A percentile compares a stretch with the other conserved stretches of the same genome.
phyloP scores from a whole-genome alignment of 2,329 filamentous ascomycete species.

The Ceratocystis huliohia region DNA sequence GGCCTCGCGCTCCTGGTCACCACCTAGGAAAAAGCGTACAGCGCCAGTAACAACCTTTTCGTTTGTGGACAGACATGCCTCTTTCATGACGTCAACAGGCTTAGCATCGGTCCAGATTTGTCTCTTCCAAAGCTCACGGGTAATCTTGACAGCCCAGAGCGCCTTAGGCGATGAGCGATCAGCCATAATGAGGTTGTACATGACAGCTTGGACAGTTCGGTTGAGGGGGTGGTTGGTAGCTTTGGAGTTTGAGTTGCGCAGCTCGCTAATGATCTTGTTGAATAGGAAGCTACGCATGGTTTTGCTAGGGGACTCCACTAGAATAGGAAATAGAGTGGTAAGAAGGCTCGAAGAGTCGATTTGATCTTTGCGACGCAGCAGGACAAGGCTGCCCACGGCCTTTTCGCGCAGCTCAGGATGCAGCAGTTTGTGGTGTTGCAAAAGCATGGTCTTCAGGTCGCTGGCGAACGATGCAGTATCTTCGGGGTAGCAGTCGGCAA shows the following conservation, averaged over 20 bases:
- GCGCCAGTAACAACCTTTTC: conserved; percentile 84
- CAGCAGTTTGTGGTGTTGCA: conserved; percentile 67
- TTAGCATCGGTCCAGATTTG: conserved; percentile 93
- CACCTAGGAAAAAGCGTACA: conserved; percentile 87
- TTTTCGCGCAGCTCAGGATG: conserved; percentile 84
- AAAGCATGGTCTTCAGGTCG: conserved; percentile 69
- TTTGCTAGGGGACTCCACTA: conserved; percentile 87
- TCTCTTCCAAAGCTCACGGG: conserved; percentile 88
- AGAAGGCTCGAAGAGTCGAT: conserved; percentile 74
- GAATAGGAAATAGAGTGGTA: conserved; percentile 85
- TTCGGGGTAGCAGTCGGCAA: conserved; percentile 82
- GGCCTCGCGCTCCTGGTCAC: conserved; percentile 91
- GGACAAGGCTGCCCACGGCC: conserved; percentile 77
- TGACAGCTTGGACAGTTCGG: conserved; percentile 78
- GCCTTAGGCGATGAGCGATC: conserved; percentile 76
- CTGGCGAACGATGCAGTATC: conserved; percentile 64
- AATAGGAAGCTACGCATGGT: conserved; percentile 70
- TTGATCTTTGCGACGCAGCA: conserved; percentile 81
- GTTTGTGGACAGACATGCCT: conserved; percentile 76
- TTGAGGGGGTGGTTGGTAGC: conserved; percentile 85
- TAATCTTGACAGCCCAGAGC: conserved; percentile 92
- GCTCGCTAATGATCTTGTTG: conserved; percentile 80
- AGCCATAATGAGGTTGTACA: conserved; percentile 80
- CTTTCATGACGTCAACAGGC: conserved; percentile 96
- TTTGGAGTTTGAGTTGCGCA: conserved; percentile 78